Conservation (phyloP, 805 yeast species). For the Wickerhamiella occidentalis region DNA sequence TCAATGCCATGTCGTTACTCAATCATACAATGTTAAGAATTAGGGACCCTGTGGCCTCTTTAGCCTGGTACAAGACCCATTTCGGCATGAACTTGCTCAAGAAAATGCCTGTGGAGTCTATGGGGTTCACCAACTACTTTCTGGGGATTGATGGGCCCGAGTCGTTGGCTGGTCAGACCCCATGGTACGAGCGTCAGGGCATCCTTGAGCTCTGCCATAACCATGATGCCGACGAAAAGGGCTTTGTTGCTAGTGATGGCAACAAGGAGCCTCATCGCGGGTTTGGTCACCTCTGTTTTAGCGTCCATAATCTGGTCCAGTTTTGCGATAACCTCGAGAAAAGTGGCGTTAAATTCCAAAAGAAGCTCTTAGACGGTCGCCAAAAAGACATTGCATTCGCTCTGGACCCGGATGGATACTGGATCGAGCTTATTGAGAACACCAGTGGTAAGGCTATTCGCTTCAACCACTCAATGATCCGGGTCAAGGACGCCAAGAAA, state of each 20-base stretch:
- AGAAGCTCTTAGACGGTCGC: conserved; percentile 78
- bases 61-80: conserved; percentile 58
- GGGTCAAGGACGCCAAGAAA: conserved; percentile 71
- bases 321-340: conserved; percentile 47
- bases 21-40: conserved; percentile 50
- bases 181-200: conserved; percentile 41
- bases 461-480: conserved; percentile 85
- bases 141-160: conserved; percentile 42
- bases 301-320: conserved; percentile 65
- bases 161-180: conserved; percentile 29
- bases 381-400: conserved; percentile 89
- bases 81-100: conserved; percentile 60
- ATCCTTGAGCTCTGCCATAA: conserved; percentile 74
- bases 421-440: conserved; percentile 80
- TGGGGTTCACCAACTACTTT: conserved; percentile 56
- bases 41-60: conserved; percentile 62
- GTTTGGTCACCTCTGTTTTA: conserved; percentile 84
- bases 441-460: conserved; percentile 24
- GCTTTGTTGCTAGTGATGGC: conserved; percentile 60
- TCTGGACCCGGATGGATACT: conserved; percentile 90
- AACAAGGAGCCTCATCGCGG: conserved; percentile 78
- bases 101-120: conserved; percentile 40
- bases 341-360: conserved; percentile 63
- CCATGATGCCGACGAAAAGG: conserved; percentile 48
- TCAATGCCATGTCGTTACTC: conserved; percentile 12